A percentile compares a stretch with the other conserved stretches of the same genome.
These are phyloP conservation scores for Avena insularis DNA, from an alignment of 176 grass and related monocot genomes.

Conservation along the genomic window DNA sequence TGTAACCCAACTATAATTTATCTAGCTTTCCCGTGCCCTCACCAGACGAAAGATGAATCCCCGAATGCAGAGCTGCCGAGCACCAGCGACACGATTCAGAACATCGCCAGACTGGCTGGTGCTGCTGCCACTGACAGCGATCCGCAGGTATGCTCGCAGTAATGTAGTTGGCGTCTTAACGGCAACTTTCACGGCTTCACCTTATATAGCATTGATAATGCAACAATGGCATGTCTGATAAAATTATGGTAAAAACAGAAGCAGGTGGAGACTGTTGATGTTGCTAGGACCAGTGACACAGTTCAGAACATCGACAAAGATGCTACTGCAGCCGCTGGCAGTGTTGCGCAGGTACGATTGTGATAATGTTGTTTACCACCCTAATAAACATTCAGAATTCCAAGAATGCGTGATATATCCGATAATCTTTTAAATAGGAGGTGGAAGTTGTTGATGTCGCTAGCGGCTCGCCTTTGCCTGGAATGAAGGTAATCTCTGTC, in stretches of 20 bases:
- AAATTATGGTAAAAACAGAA: conserved; percentile 56
- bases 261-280: conserved; percentile 41
- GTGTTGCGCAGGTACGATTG: conserved; percentile 48
- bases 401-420: background rate
- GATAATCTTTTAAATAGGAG: conserved; percentile 57
- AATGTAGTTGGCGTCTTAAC: background rate
- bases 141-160: conserved; percentile 47
- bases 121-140: conserved; percentile 32
- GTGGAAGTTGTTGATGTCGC: conserved; percentile 63
- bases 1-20: conserved; percentile 66
- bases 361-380: background rate
- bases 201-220: background rate
- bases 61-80: conserved; percentile 48
- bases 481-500: conserved; percentile 75
- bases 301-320: conserved; percentile 40
- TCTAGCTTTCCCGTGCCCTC: conserved; percentile 61
- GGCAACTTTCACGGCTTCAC: background rate
- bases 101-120: conserved; percentile 36
- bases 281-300: conserved; percentile 24
- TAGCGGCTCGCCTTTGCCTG: conserved; percentile 92
- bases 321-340: conserved; percentile 40
- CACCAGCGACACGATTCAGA: conserved; percentile 25
- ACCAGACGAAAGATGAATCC: conserved; percentile 71
- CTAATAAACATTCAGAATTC: conserved; percentile 9
- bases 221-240: conserved; percentile 30